phyloP scores from a whole-genome alignment of 352 stramenopile genomes.

The Phytophthora lateralis region DNA sequence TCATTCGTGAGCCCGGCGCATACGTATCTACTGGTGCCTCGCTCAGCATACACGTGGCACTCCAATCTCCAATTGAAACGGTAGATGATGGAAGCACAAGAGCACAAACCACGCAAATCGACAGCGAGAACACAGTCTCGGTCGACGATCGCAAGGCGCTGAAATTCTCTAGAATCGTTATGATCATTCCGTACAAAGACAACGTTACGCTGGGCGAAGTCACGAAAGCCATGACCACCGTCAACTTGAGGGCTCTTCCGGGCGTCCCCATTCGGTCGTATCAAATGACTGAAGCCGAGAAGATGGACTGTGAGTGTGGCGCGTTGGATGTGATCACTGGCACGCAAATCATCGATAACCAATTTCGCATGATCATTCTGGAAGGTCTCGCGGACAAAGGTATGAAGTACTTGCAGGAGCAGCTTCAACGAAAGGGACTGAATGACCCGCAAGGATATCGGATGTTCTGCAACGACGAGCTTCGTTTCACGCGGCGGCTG shows the following conservation, averaged over 20 bases:
- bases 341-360: constrained; percentile 85
- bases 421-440: constrained; percentile 36
- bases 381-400: constrained; percentile 77
- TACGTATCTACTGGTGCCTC: constrained; percentile 51
- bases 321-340: constrained; percentile 87
- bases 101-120: background rate
- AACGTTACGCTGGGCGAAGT: constrained; percentile 52
- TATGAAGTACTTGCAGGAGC: constrained; percentile 52
- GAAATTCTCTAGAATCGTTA: constrained; percentile 75
- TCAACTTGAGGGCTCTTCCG: constrained; percentile 67
- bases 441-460: constrained; percentile 50
- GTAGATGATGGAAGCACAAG: background rate
- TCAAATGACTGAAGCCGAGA: constrained; percentile 69
- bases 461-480: constrained; percentile 72
- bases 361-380: constrained; percentile 87
- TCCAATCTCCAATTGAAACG: constrained; percentile 45
- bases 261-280: constrained; percentile 78
- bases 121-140: constrained; percentile 3
- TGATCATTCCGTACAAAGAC: constrained; percentile 89
- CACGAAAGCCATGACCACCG: constrained; percentile 51
- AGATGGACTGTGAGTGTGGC: constrained; percentile 52
- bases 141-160: background rate
- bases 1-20: constrained; percentile 61
- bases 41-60: constrained; percentile 46
- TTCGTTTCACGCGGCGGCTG: constrained; percentile 79